phyloP scores from a whole-genome alignment of 2,329 filamentous ascomycete species.

The Ophiostoma piceae region DNA sequence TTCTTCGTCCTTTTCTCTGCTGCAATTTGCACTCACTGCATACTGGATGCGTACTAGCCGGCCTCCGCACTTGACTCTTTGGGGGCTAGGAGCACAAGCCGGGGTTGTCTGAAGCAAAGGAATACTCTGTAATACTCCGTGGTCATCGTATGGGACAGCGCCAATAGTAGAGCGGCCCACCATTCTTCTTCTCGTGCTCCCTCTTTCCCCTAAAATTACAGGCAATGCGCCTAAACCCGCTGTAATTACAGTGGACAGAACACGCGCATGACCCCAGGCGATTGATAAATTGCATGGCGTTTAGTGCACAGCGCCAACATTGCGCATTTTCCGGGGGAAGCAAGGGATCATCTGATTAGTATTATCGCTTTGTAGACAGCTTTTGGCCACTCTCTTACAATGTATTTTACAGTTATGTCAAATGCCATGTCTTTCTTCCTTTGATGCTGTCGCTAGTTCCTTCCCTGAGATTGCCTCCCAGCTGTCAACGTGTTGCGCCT shows the following conservation, averaged over 20 bases:
- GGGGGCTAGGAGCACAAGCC: background rate
- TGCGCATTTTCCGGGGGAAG: background rate
- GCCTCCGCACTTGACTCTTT: constrained; percentile 5
- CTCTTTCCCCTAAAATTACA: background rate
- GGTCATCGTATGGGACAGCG: no score
- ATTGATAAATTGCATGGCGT: background rate
- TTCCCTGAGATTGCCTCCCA: no score
- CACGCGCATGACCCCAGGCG: no score
- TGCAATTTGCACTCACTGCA: background rate
- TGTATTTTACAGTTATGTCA: no score
- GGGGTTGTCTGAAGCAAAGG: background rate
- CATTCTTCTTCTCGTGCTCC: no score
- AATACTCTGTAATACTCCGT: no score
- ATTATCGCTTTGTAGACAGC: no score
- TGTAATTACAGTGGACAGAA: background rate
- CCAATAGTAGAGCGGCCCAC: no score
- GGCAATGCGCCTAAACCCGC: background rate
- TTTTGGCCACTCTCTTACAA: no score
- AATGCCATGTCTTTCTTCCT: background rate
- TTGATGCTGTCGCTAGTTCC: background rate
- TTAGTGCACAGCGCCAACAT: no score
- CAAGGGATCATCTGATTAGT: background rate
- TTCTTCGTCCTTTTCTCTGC: background rate
- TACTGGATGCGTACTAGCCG: background rate
- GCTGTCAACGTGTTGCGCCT: background rate